Evolutionary conservation across 768 basidiomycete genomes (phyloP), one percentile per base, ranked within the genome.

Genomic region (Boletus sensibilis): DNA sequence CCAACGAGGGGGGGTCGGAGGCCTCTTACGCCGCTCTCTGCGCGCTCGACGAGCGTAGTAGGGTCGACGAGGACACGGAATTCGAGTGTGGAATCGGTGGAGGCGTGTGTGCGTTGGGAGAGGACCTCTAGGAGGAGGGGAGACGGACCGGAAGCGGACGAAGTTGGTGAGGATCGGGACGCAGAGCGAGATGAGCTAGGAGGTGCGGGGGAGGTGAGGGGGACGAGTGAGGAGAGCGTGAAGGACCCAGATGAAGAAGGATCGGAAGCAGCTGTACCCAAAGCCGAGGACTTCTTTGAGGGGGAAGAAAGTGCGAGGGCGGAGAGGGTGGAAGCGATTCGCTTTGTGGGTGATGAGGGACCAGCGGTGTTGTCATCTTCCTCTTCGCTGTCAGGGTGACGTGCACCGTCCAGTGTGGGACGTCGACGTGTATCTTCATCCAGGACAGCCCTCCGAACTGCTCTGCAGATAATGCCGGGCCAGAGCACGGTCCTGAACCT

Each of bases 401-500:
- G 27, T 5, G 13, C 33, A 5, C 5, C 16, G 4, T 13, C 6
- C 39, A 29, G 5, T 21, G 27, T 9, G 1, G 49, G 33, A 49
- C 12, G 50, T 50, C n/a, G 56, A 21, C 18, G 21, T 5, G 58
- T 68, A 52, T 87, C 84, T 10, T 69, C 48, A 40, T 85, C 76
- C 25, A 92, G 57, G 1, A 82, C 82, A 2, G 77, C 79, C 8
- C 87, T 79, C n/a, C 92, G 79, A 27, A 95, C 72, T 25, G 86
- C 83, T 37, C 90, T 80, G 50, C 90, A 75, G 9, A 90, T 79
- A 12, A 84, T 82, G 0, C 86, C 83, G 16, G 84, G 84, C 89
- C 93, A 97, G 18, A 94, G 79, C 4, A 92, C 81, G 0, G 85
- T 90, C 65, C 90, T 79, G 66, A 95, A 94, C 12, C 92, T 85